These are phyloP conservation scores for Carex arenaria DNA, from an alignment of 202 grass and related monocot genomes.

Conservation along the genomic window DNA sequence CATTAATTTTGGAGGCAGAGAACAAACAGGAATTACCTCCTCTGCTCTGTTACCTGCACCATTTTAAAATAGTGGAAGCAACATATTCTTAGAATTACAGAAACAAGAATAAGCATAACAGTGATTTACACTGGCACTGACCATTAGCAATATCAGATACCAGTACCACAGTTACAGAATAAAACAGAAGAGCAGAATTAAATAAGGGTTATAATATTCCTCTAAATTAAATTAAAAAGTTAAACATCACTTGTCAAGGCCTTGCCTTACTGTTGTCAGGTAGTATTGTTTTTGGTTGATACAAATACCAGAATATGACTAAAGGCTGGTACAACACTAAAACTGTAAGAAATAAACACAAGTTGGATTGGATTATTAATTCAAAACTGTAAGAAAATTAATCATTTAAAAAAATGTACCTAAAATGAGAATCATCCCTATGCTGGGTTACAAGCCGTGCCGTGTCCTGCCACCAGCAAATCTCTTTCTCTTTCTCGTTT, in stretches of 20 bases:
- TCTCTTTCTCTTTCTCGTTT: constrained; percentile 59
- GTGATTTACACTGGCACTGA: neutral
- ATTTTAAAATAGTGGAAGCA: neutral
- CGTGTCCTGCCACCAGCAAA: constrained; percentile 86
- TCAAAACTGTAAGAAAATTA: neutral
- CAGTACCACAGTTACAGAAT: neutral
- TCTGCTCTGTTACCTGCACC: constrained; percentile 9
- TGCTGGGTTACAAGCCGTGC: constrained; percentile 60
- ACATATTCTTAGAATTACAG: constrained; percentile 6
- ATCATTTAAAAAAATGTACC: neutral
- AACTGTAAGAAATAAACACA: neutral
- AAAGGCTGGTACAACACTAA: neutral
- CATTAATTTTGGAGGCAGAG: neutral
- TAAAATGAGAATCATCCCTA: constrained; percentile 34
- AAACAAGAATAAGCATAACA: constrained; percentile 3
- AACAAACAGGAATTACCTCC: constrained; percentile 4
- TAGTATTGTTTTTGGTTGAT: neutral
- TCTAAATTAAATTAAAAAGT: neutral
- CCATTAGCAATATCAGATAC: constrained; percentile 1
- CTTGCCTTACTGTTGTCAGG: neutral
- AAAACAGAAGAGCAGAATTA: neutral
- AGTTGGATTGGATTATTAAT: no score
- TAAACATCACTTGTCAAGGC: neutral
- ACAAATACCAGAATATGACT: neutral
- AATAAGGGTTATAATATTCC: neutral